Percentiles rank a stretch among this genome's conserved stretches.
Evolutionary conservation across 257 asterid genomes (phyloP).

Genomic region (Thymus quinquecostatus): DNA sequence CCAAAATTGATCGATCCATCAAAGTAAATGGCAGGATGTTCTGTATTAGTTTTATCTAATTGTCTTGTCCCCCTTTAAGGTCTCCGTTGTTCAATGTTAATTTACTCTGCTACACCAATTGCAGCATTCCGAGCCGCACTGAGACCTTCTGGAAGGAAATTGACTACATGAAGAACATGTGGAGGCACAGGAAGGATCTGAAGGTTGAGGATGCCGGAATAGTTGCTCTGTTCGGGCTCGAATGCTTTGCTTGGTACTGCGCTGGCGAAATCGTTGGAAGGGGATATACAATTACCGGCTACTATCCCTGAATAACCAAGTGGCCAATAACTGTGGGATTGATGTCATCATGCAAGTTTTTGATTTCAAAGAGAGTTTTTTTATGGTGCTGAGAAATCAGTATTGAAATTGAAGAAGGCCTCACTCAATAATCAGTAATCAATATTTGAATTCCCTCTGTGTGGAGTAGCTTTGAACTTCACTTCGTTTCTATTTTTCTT

Average conservation of each 20-base stretch:
- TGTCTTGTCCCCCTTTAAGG: no score
- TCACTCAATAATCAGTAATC: constrained; percentile 35
- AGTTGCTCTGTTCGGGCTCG: constrained; percentile 87
- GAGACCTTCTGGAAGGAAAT: constrained; percentile 88
- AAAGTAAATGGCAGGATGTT: no score
- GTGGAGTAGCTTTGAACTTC: constrained; percentile 30
- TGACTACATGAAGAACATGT: constrained; percentile 73
- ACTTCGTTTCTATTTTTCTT: constrained; percentile 1
- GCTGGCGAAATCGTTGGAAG: constrained; percentile 96
- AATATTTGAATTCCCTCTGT: constrained; percentile 17
- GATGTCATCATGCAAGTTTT: constrained; percentile 29
- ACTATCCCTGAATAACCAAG: constrained; percentile 62
- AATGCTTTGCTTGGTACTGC: constrained; percentile 95
- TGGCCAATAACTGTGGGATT: constrained; percentile 31
- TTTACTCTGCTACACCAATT: constrained; percentile 14
- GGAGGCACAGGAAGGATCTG: constrained; percentile 80
- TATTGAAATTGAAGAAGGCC: constrained; percentile 6
- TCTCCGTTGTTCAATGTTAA: not conserved
- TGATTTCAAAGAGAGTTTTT: constrained; percentile 33
- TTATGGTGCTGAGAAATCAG: constrained; percentile 35
- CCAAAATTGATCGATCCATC: no score
- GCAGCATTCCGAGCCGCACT: constrained; percentile 82
- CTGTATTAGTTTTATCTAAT: no score
- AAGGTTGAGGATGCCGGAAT: constrained; percentile 91
- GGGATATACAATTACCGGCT: constrained; percentile 90